A percentile compares a stretch with the other conserved stretches of the same genome.
Evolutionary conservation across 768 basidiomycete species (phyloP).

Genomic region (Polyporus arcularius): DNA sequence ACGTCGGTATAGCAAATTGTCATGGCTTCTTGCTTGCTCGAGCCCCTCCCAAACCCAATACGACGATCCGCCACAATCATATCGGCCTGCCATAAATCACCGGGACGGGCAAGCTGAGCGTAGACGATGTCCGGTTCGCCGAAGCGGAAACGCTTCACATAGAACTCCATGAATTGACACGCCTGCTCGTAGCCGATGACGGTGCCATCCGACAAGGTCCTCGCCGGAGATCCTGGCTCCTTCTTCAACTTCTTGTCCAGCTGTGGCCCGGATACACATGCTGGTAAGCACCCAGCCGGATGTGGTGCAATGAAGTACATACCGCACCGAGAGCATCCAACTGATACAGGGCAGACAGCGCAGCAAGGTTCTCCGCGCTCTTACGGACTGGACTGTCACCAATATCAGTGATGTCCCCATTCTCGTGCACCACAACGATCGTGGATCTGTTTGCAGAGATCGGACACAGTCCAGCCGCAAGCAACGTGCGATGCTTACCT

Average conservation of each 20-base stretch:
- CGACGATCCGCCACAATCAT: constrained; percentile 76
- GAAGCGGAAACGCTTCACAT: constrained; percentile 80
- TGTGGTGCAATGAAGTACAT: constrained; percentile 31
- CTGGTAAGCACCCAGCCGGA: too few species aligned
- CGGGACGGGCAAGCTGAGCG: constrained; percentile 27
- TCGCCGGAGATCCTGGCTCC: constrained; percentile 20
- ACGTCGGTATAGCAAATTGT: constrained; percentile 85
- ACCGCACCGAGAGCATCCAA: constrained; percentile 65
- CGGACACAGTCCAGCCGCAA: not conserved
- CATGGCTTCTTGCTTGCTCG: constrained; percentile 71
- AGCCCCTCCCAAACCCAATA: constrained; percentile 77
- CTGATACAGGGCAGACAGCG: constrained; percentile 73
- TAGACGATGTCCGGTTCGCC: constrained; percentile 70
- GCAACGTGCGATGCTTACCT: constrained; percentile 39
- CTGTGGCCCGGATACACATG: not conserved
- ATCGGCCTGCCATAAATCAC: constrained; percentile 63
- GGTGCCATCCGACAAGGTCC: constrained; percentile 61
- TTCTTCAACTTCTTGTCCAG: constrained; percentile 15
- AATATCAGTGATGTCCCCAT: constrained; percentile 18
- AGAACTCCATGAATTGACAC: constrained; percentile 92
- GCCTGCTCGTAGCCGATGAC: constrained; percentile 70
- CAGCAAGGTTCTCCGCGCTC: constrained; percentile 74
- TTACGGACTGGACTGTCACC: constrained; percentile 53
- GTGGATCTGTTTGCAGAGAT: constrained; percentile 37
- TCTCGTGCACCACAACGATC: constrained; percentile 26